Base-by-base conservation (phyloP, 768 basidiomycete genomes). In the Pisolithus marmoratus region DNA sequence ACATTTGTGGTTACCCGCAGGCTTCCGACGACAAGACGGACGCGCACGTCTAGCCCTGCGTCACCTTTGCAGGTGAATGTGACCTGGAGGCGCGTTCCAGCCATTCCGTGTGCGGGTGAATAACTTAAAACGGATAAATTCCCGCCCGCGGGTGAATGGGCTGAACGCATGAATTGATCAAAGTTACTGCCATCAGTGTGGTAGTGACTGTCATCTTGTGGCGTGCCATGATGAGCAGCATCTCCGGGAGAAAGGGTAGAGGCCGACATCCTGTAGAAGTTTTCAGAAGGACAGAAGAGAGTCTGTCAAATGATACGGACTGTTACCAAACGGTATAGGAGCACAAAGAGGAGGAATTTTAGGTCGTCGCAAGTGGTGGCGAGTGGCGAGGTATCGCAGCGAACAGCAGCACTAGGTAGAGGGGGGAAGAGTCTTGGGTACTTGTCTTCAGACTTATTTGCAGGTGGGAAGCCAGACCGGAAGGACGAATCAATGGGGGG, bases 21-120 rank as follows among this genome's bases (percentile, higher is more conserved):
- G 53, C 74, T 66, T 27, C 85, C 90, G 56, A 93, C 74, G 58
- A 91, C 81, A 56, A 93, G 80, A 48, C 90, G 82, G 22, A 91
- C 79, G 53, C 77, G 82, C 36, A 87, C 75, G 1, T 57, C 66
- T 3, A 59, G 1, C 3, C 57, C 57, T 0, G 60, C 48, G 12
- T 63, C 62, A 3, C 57, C 49, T 27, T 58, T 63, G 50, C 67
- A 68, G 6, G 75, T 66, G 50, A 80, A 78, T 9, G 76, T 72
- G 56, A 87, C 82, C 34, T 80, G 74, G 62, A 93, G 79, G 46
- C 77, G 80, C 0, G 80, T 75, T 51, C 83, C 85, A 20, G 74
- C 68, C 55, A 77, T 75, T 52, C 89, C 90, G 63, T 84, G 78
- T 19, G 74, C 66, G 8, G 87, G 86, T 12, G 78, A 70, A 67